Evolutionary conservation across 352 stramenopile species (phyloP).

Genomic region (Peronospora belbahrii): DNA sequence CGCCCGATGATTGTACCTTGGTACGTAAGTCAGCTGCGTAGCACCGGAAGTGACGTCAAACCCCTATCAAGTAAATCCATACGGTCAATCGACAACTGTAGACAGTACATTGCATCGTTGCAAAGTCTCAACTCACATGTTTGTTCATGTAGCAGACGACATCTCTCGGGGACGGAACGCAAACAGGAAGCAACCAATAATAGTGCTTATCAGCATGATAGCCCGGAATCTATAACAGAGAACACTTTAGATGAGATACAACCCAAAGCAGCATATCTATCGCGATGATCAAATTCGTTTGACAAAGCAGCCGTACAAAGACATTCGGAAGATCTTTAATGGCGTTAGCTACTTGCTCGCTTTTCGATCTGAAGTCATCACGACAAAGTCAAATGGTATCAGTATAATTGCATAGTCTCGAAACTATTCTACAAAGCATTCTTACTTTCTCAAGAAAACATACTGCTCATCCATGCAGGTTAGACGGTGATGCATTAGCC

Average conservation of each 20-base stretch:
- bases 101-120: background rate
- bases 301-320: conserved; percentile 23
- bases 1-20: conserved; percentile 34
- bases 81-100: background rate
- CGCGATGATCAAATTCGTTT: too few species aligned
- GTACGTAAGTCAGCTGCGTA: conserved; percentile 63
- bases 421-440: background rate
- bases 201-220: conserved; percentile 51
- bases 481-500: conserved; percentile 56
- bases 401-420: background rate
- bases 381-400: background rate
- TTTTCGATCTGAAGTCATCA: conserved; percentile 40
- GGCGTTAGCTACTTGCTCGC: conserved; percentile 45
- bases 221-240: conserved; percentile 43
- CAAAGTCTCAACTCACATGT: conserved; percentile 28
- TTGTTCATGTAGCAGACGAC: conserved; percentile 70
- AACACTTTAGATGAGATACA: background rate
- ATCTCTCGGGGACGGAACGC: conserved; percentile 42
- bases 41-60: conserved; percentile 77
- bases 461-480: conserved; percentile 65
- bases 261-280: too few species aligned
- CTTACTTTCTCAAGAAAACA: conserved; percentile 60
- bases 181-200: conserved; percentile 79
- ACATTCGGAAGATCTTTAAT: conserved; percentile 52
- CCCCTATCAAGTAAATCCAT: conserved; percentile 25